Base-by-base conservation (phyloP, 2,329 filamentous ascomycete species). In the Fusarium buxicola region DNA sequence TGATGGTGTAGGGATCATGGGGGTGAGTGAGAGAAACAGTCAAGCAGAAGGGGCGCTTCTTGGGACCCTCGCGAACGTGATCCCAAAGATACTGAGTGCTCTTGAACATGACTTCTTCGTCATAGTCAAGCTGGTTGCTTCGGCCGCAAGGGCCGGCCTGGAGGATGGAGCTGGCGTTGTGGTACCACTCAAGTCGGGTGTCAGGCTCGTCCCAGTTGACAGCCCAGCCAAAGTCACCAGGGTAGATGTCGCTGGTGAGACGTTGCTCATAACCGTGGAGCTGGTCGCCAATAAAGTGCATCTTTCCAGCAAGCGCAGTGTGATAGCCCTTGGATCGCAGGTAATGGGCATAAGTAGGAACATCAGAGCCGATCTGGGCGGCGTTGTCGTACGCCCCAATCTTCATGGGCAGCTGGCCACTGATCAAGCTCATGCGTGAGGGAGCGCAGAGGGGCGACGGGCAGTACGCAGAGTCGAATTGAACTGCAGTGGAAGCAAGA, bases 231-330 rank as follows among this genome's bases (percentile, higher is more conserved):
- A 95, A 93, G 73, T 97, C 94, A 55, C 90, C 94, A 1, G 94
- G 94, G 76, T 97, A 97, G 73, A 97, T 97, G 76, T 97, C 94
- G 67, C 90, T 92, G n/a, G 94, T 97, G 71, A 97, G 83, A 55
- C 94, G 88, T 72, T 92, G 90, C 81, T 97, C 94, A 72, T 96
- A 97, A 27, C 94, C 94, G 75, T 97, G 94, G 58, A 97, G 83
- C 79, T 97, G 94, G 74, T 97, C 94, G 30, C 94, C 94, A 51
- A 96, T 91, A 75, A 97, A 97, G 78, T 97, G 94, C 94, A 97
- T 97, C 84, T 97, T 97, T 62, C 94, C 94, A 6, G 94, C 92
- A 68, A 97, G 82, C 7, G 90, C 91, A 11, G 94, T 97, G 78
- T 97, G 92, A 73, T 97, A 97, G 49, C 92, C 92, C 70, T 89